A percentile compares a stretch with the other conserved stretches of the same genome.
phyloP scores from a whole-genome alignment of 1,139 yeast species.

The Scheffersomyces quercinus region DNA sequence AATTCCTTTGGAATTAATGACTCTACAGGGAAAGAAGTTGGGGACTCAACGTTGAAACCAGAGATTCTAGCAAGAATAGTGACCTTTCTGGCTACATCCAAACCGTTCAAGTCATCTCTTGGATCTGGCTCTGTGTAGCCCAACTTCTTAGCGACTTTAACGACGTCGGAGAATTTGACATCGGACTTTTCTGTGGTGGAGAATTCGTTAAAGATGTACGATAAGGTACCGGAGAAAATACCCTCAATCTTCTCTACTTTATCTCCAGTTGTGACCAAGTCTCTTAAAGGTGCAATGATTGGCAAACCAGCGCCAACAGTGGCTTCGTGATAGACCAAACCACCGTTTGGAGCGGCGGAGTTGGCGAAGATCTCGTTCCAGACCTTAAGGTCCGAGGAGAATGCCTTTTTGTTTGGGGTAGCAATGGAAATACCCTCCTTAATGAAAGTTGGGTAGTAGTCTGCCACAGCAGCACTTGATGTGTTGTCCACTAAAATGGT shows the following conservation, averaged over 20 bases:
- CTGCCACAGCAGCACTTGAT: conserved; percentile 75
- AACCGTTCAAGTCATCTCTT: conserved; percentile 95
- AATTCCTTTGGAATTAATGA: conserved; percentile 86
- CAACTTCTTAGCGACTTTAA: conserved; percentile 77
- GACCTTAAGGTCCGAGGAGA: conserved; percentile 70
- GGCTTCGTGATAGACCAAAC: conserved; percentile 94
- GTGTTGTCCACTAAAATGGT: conserved; percentile 92
- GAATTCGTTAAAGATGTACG: conserved; percentile 94
- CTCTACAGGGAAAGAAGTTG: conserved; percentile 93
- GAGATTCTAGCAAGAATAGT: conserved; percentile 92
- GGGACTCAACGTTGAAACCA: conserved; percentile 84
- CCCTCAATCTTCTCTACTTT: conserved; percentile 90
- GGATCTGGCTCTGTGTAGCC: conserved; percentile 99
- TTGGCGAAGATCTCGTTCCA: conserved; percentile 76
- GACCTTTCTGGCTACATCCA: conserved; percentile 97
- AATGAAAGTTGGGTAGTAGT: conserved; percentile 72
- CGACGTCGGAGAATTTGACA: conserved; percentile 85
- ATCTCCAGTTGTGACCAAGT: conserved; percentile 89
- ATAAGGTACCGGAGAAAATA: conserved; percentile 91
- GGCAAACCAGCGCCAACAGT: conserved; percentile 99
- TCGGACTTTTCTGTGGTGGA: conserved; percentile 63
- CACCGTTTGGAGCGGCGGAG: conserved; percentile 56
- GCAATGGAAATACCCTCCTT: conserved; percentile 86
- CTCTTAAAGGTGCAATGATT: conserved; percentile 82
- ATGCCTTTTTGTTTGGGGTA: conserved; percentile 97